Conservation (phyloP, 352 stramenopile genomes). For the Phytopythium oedochilum region DNA sequence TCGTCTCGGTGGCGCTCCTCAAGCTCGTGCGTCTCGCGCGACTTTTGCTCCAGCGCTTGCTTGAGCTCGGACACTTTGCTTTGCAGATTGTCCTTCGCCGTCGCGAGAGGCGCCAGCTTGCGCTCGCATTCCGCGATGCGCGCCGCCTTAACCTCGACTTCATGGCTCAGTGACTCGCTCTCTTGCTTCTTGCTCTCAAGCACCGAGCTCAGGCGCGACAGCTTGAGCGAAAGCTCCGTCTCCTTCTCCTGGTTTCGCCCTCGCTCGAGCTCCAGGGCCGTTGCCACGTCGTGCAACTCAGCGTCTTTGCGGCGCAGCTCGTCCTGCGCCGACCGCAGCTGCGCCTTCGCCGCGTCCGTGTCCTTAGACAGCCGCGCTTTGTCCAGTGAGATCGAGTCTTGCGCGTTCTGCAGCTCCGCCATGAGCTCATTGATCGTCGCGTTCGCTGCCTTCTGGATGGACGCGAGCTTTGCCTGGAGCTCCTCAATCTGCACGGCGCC, state of each 20-base stretch:
- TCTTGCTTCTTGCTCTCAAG: slow-evolving; percentile 67
- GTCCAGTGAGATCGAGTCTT: slow-evolving; percentile 52
- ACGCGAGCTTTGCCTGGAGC: slow-evolving; percentile 60
- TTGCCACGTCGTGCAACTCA: slow-evolving; percentile 33
- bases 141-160: slow-evolving; percentile 39
- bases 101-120: slow-evolving; percentile 41
- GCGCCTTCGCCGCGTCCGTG: slow-evolving; percentile 24
- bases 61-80: slow-evolving; percentile 53
- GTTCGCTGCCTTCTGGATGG: slow-evolving; percentile 70
- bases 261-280: slow-evolving; percentile 19
- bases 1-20: slow-evolving; percentile 55
- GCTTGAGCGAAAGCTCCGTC: slow-evolving; percentile 25
- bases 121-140: slow-evolving; percentile 54
- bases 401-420: slow-evolving; percentile 45
- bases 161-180: slow-evolving; percentile 42
- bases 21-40: slow-evolving; percentile 36
- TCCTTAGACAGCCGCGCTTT: slow-evolving; percentile 51
- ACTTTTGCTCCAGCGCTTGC: slow-evolving; percentile 42
- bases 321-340: slow-evolving; percentile 39
- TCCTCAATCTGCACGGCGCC: slow-evolving; percentile 36
- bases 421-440: slow-evolving; percentile 76
- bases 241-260: slow-evolving; percentile 22
- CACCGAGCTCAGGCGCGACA: slow-evolving; percentile 14
- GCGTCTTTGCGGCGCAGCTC: slow-evolving; percentile 36
- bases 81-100: slow-evolving; percentile 51